Evolutionary conservation across 352 stramenopile genomes (phyloP).

Genomic region (Blastocystis hominis): DNA sequence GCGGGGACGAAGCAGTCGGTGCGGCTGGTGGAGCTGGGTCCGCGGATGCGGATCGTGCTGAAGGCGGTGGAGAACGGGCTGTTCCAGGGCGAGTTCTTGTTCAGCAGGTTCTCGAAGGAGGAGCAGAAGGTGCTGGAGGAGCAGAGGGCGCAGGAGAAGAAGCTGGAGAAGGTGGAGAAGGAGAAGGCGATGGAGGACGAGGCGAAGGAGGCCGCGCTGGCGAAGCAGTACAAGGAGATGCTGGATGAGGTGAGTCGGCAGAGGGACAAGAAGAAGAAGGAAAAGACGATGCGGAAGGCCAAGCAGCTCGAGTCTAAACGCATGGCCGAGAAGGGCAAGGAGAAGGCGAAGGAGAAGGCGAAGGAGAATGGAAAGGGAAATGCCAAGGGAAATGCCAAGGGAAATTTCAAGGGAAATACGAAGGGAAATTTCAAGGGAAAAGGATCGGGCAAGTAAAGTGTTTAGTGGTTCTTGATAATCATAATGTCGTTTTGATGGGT

Average conservation of each 20-base stretch:
- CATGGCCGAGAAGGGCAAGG: neutral
- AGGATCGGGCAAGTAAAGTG: too few species aligned
- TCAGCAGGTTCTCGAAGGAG: conserved; percentile 71
- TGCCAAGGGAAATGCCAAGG: too few species aligned
- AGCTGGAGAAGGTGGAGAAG: neutral
- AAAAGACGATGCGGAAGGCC: conserved; percentile 37
- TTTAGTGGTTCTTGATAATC: neutral
- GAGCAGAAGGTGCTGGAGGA: neutral
- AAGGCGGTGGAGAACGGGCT: conserved; percentile 90
- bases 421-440: too few species aligned
- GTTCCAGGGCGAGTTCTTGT: conserved; percentile 86
- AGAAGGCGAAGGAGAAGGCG: neutral
- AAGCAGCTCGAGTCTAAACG: neutral
- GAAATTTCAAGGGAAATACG: too few species aligned
- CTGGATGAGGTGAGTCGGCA: conserved; percentile 9
- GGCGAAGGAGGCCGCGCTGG: neutral
- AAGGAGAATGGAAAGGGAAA: neutral
- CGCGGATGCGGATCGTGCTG: conserved; percentile 81
- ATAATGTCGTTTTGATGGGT: neutral
- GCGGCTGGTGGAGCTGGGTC: conserved; percentile 87
- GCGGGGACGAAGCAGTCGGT: conserved; percentile 75
- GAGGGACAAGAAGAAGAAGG: conserved; percentile 53
- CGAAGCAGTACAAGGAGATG: neutral
- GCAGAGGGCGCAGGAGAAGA: neutral
- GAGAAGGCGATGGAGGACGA: neutral